phyloP scores from a whole-genome alignment of 2,329 filamentous ascomycete genomes.

The Aspergillus japonicus region DNA sequence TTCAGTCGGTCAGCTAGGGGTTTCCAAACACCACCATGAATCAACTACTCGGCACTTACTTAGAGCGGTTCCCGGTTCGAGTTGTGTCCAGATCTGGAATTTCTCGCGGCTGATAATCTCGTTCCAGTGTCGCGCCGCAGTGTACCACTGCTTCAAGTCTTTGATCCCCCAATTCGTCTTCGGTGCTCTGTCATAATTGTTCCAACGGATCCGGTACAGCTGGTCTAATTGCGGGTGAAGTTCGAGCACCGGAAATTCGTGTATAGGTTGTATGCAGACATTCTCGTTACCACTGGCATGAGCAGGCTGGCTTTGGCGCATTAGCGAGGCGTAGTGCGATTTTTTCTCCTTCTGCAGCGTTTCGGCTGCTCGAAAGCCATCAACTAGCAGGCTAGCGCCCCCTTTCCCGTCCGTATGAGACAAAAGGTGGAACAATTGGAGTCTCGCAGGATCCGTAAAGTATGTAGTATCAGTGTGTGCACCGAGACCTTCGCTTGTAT shows the following conservation, averaged over 20 bases:
- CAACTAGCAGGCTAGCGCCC: constrained; percentile 77
- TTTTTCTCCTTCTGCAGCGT: constrained; percentile 57
- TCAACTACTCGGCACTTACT: constrained; percentile 52
- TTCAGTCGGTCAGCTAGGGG: constrained; percentile 31
- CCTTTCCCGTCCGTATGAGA: constrained; percentile 67
- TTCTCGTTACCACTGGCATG: constrained; percentile 87
- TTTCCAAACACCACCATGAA: neutral
- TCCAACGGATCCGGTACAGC: constrained; percentile 77
- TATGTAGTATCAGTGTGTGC: constrained; percentile 96
- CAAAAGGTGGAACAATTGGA: constrained; percentile 90
- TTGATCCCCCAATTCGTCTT: constrained; percentile 56
- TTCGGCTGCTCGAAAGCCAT: constrained; percentile 74
- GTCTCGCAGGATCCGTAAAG: constrained; percentile 85
- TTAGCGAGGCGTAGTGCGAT: constrained; percentile 59
- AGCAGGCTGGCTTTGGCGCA: constrained; percentile 61
- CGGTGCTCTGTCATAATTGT: constrained; percentile 81
- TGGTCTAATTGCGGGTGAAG: constrained; percentile 47
- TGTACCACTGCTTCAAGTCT: constrained; percentile 68
- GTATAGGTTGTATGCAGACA: constrained; percentile 73
- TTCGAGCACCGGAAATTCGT: constrained; percentile 70
- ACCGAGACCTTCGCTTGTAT: constrained; percentile 78
- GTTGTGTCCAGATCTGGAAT: constrained; percentile 75
- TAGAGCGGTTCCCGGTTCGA: constrained; percentile 73
- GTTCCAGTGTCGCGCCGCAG: constrained; percentile 73
- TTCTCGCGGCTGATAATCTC: constrained; percentile 63